phyloP scores from a whole-genome alignment of 1,139 yeast genomes.

The Taiozyma onychis region DNA sequence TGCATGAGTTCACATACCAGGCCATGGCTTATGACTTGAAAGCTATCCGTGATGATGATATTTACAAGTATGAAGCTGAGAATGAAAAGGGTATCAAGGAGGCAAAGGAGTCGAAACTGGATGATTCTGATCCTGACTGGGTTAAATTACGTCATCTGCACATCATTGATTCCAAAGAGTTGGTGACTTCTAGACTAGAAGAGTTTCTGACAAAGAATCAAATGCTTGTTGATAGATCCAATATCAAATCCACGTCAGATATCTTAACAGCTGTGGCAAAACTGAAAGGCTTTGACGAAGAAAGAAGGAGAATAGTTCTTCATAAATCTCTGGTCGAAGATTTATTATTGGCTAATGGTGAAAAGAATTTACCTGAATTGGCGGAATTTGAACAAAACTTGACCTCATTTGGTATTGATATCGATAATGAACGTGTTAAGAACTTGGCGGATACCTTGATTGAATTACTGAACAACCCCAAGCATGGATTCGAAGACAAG shows the following conservation, averaged over 20 bases:
- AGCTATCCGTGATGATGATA: slow-evolving; percentile 34
- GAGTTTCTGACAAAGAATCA: slow-evolving; percentile 73
- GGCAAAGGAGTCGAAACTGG: slow-evolving; percentile 39
- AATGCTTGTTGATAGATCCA: slow-evolving; percentile 54
- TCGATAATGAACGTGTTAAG: slow-evolving; percentile 64
- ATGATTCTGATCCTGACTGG: slow-evolving; percentile 77
- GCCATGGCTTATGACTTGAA: slow-evolving; percentile 79
- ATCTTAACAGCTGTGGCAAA: slow-evolving; percentile 63
- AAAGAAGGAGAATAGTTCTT: slow-evolving; percentile 51
- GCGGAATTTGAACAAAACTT: slow-evolving; percentile 74
- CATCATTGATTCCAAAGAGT: slow-evolving; percentile 69
- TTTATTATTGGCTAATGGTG: slow-evolving; percentile 47
- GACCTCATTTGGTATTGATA: slow-evolving; percentile 65
- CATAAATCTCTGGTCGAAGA: slow-evolving; percentile 59
- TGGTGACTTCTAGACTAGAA: slow-evolving; percentile 53
- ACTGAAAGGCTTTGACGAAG: slow-evolving; percentile 62
- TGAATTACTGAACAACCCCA: slow-evolving; percentile 47
- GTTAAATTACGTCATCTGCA: slow-evolving; percentile 66
- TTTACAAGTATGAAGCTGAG: slow-evolving; percentile 57
- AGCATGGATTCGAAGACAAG: slow-evolving; percentile 55
- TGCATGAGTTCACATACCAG: slow-evolving; percentile 92
- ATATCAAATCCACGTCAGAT: slow-evolving; percentile 56
- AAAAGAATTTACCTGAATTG: slow-evolving; percentile 51
- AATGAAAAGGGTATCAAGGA: slow-evolving; percentile 53
- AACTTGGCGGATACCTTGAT: slow-evolving; percentile 65